Base-by-base conservation (phyloP, 805 yeast genomes). In the Cyberlindnera galapagoensis region DNA sequence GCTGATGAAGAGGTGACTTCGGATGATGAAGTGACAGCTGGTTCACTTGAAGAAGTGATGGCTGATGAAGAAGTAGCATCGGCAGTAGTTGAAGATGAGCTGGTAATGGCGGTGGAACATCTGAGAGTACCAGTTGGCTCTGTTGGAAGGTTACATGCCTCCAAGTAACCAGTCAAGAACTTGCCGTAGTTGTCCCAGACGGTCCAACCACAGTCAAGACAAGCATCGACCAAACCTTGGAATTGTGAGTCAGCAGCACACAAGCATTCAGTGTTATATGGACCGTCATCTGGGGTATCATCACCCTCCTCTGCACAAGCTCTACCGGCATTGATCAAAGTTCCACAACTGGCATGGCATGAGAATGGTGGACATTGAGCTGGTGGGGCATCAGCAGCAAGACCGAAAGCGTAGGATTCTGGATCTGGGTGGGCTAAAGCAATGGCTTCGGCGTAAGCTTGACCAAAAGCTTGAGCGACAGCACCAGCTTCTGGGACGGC, bases 151-250 rank as follows among this genome's bases (percentile, higher is more conserved):
- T 44, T 38, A 43, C 60, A 56, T 9, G 35, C 48, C 9, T 34
- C 44, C 30, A 55, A 36, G 5, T 59, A 49, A 13, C 44, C 36
- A 2, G 47, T 33, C 24, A 57, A 42, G 42, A 36, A 55, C 1
- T 31, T 18, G n/a, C 46, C 47, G 38, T 57, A 57, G 42, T 55
- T 51, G 13, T 44, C 31, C 56, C 55, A 57, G 27, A 57, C 35
- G 39, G 60, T 57, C 62, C 60, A 57, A 24, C 62, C 62, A 46
- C 62, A 57, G 27, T 47, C 54, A 27, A 57, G 43, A 47, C 62
- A 57, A 5, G 37, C 44, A 7, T 43, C 44, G 26, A 47, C 47
- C 20, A 35, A 30, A 3, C 15, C 12, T 18, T 28, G 34, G 39
- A 46, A 47, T 22, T 60, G n/a, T 63, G 35, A 25, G 16, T 22